Conservation (phyloP, 805 yeast genomes). For the Kodamaea jinghongensis region DNA sequence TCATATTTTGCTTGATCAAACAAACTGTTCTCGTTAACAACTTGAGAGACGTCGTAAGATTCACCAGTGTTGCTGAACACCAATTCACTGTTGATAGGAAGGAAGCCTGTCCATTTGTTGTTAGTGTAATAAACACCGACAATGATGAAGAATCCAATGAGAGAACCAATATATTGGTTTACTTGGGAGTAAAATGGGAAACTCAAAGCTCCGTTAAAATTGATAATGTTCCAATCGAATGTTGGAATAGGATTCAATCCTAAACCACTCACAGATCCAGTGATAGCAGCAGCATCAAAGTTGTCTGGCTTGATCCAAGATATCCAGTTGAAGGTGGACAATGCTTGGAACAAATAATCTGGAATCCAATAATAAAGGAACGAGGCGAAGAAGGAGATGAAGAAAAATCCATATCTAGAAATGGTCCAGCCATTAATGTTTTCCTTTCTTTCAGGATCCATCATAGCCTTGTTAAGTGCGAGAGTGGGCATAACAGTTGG, state of each 20-base stretch:
- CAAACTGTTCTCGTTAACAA: constrained; percentile 8
- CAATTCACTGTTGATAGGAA: constrained; percentile 23
- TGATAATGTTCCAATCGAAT: constrained; percentile 28
- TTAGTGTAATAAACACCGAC: constrained; percentile 28
- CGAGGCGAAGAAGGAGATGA: constrained; percentile 14
- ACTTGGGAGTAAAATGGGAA: constrained; percentile 26
- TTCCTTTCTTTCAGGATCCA: constrained; percentile 24
- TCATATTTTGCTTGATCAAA: constrained; percentile 18
- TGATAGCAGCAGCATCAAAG: constrained; percentile 20
- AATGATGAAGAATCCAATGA: constrained; percentile 23
- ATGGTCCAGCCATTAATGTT: constrained; percentile 33
- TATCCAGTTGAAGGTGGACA: constrained; percentile 30
- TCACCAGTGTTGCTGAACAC: constrained; percentile 26
- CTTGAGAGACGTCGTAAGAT: constrained; percentile 16
- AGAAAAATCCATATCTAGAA: constrained; percentile 22
- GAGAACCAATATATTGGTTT: constrained; percentile 23
- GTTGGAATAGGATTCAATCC: constrained; percentile 31
- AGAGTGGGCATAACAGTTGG: constrained; percentile 37
- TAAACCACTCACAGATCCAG: constrained; percentile 25
- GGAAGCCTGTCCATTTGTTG: constrained; percentile 26
- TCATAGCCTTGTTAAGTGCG: constrained; percentile 28
- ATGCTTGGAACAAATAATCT: constrained; percentile 22
- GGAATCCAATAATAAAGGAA: constrained; percentile 31
- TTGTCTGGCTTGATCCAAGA: constrained; percentile 30
- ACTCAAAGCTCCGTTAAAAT: constrained; percentile 15